These are phyloP conservation scores for Brassica juncea DNA, from an alignment of 345 rosid species.

Conservation along the genomic window DNA sequence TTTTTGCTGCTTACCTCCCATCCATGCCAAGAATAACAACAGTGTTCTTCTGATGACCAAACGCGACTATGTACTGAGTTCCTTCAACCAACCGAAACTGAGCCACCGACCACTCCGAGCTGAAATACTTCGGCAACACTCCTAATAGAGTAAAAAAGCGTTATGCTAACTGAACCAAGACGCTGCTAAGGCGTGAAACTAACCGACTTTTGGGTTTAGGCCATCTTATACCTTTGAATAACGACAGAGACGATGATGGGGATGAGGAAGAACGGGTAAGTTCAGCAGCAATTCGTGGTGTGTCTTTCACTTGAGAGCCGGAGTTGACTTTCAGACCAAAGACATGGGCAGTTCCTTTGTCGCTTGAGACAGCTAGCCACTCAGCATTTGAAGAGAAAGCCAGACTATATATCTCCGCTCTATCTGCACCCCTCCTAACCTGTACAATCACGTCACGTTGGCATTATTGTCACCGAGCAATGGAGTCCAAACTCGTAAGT, in stretches of 20 bases:
- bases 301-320: not conserved
- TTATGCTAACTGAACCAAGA: not conserved
- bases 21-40: not conserved
- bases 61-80: not conserved
- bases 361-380: not conserved
- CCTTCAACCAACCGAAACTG: not conserved
- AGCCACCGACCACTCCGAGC: constrained; percentile 1
- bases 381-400: not conserved
- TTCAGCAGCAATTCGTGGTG: not conserved
- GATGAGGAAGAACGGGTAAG: not conserved
- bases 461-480: not conserved
- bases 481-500: not conserved
- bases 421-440: constrained; percentile 3
- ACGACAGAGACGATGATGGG: not conserved
- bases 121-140: not conserved
- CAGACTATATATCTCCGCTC: not conserved
- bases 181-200: not conserved
- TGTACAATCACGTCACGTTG: not conserved
- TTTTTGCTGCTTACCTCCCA: not conserved
- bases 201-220: not conserved
- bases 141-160: not conserved
- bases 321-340: not conserved
- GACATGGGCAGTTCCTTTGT: constrained; percentile 3
- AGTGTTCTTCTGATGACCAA: constrained; percentile 3
- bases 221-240: not conserved